Base-by-base conservation (phyloP, 495 filamentous ascomycete genomes). In the Immersiella caudata region DNA sequence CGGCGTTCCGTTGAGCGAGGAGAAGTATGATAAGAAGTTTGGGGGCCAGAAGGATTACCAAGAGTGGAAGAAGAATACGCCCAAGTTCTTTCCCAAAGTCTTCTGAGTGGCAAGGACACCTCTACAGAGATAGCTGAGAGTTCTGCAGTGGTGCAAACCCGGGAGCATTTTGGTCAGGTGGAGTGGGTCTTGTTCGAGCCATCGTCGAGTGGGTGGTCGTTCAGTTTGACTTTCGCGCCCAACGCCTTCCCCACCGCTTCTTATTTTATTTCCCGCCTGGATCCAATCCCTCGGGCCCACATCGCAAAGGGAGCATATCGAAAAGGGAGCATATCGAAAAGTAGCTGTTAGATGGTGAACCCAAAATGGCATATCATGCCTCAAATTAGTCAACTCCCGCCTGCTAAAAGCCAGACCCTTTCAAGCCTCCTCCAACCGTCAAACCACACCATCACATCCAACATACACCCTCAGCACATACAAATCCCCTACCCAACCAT, bases 21-120 rank as follows among this genome's bases (percentile, higher is more conserved):
- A 77, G 40, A 90, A 89, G 76, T 90, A 90, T 70, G 85, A 90
- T 74, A 84, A 84, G 71, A 77, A 77, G 67, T 91, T 83, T 75
- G 84, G 86, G n/a, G 79, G 86, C 65, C 76, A 84, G 26, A 84
- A 86, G 73, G 89, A 89, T 60, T 91, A 90, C 67, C 79, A 88
- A 71, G 74, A 81, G 69, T 90, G 88, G 89, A 91, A 89, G 79
- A 78, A 78, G 72, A 84, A 88, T 62, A 89, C 86, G 51, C 88
- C 89, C 0, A 84, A 86, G 79, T 85, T 90, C 67, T 74, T 90
- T 60, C 87, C 89, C 0, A 90, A 89, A 80, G 60, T 88, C 20
- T 87, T 73, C 55, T 79, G 36, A 52, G 5, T 18, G 18, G 0
- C 16, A 4, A 12, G 9, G 4, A 46, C 5, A 6, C 6, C 12